phyloP scores from a whole-genome alignment of 805 yeast species.

The Yamadazyma takamatsuzukensis region DNA sequence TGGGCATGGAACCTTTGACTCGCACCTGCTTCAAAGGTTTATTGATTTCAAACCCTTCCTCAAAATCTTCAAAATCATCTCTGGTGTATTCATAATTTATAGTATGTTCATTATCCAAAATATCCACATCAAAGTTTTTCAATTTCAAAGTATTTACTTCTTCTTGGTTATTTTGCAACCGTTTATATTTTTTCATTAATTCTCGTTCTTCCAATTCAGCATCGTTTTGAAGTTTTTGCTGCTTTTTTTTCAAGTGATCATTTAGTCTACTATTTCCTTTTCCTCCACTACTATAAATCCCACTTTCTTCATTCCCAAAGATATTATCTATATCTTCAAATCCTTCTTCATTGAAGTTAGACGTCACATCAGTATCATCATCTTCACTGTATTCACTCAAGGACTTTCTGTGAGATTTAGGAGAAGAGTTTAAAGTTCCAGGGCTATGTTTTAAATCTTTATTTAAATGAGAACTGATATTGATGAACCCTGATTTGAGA shows the following conservation, averaged over 20 bases:
- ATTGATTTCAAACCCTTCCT: conserved; percentile 32
- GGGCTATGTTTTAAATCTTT: conserved; percentile 7
- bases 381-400: conserved; percentile 38
- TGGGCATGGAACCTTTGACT: conserved; percentile 14
- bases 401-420: conserved; percentile 19
- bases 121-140: conserved; percentile 22
- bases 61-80: conserved; percentile 36
- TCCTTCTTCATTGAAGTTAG: conserved; percentile 36
- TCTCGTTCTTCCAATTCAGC: conserved; percentile 35
- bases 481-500: conserved; percentile 2
- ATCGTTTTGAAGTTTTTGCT: conserved; percentile 22
- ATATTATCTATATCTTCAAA: conserved; percentile 32
- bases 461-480: background rate
- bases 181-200: conserved; percentile 16
- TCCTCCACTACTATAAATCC: conserved; percentile 25
- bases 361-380: conserved; percentile 38
- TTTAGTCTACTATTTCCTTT: conserved; percentile 16
- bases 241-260: conserved; percentile 20
- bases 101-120: conserved; percentile 29
- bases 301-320: conserved; percentile 35
- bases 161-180: conserved; percentile 13
- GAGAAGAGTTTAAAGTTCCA: conserved; percentile 9
- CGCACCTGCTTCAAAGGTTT: conserved; percentile 4
- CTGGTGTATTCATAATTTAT: conserved; percentile 33
- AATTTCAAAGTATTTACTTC: conserved; percentile 26